Base-by-base conservation (phyloP, 179 eudicot genomes). In the Drosera spatulata region DNA sequence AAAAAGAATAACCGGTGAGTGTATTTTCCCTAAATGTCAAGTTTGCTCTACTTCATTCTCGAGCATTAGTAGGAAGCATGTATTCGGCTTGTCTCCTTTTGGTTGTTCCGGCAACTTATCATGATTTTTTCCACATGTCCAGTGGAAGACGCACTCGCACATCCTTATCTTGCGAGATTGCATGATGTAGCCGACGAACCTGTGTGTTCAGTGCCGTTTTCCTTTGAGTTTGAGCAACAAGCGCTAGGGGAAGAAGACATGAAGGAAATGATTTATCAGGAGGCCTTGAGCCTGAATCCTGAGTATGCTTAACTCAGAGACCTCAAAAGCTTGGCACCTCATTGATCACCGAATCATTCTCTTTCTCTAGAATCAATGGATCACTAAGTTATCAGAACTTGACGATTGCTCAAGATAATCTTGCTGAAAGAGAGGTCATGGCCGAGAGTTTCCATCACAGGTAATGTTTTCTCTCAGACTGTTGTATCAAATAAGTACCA, bases 141-240 rank as follows among this genome's bases (percentile, higher is more conserved):
- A 87, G 96, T 88, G 63, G 87, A 88, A 73, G 84, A 78, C 69
- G 87, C 96, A 52, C 62, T 85, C 61, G 73, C 82, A 39, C 96
- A 88, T 71, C 96, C 96, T 6, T 89, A 82, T 68, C 79, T 89
- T 61, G 88, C 79, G 65, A 79, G 84, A 59, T 69, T 89, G 63
- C 97, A 89, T 50, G 95, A 89, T 40, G 55, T 57, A 61, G 81
- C 86, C 6, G 97, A 86, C 59, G 97, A 89, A 61, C 97, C 97
- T 4, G 56, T 70, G 55, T 89, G 97, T 78, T 39, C 56, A 46
- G 64, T 75, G 22, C 76, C 87, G 50, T 89, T 89, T 71, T 79
- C 95, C 41, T 89, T 86, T 47, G 97, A 82, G 7, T 89, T 84
- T 64, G 97, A 89, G 84, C 78, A 71, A 60, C 91, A 84, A 75